Evolutionary conservation across 352 stramenopile genomes (phyloP), one percentile per base, ranked within the genome.

Genomic region (Elongisporangium senticosum): DNA sequence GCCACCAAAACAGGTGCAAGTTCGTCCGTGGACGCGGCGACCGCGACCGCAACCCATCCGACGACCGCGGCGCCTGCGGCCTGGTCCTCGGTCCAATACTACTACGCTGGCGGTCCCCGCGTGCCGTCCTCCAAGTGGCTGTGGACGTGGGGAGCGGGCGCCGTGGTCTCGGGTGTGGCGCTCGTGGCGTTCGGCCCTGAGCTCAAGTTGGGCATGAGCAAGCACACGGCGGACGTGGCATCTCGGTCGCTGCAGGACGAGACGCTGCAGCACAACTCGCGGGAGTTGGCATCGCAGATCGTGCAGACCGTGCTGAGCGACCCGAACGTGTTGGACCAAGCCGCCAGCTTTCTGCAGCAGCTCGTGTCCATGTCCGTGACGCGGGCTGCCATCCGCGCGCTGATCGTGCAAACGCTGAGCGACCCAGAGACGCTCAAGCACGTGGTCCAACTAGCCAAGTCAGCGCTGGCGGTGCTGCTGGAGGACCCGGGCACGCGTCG

Each of bases 251-350:
- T 94, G 7, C 84, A 94, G 74, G 81, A 94, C 68, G 82, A 94
- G 68, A 90, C 77, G 51, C 77, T 94, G 26, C 68, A 85, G 26
- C 73, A 69, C 40, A 79, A 94, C 67, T 88, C 82, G 26, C 74
- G 82, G 20, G 71, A 92, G 49, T 59, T 94, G 48, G 84, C 84
- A 7, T 92, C 82, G 7, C 82, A 92, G 72, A 94, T 94, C 65
- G 82, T 94, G 11, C 84, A 94, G 65, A 94, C 84, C 7, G 82
- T 94, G 65, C 70, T 94, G 14, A 92, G 92, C 55, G 84, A 94
- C 65, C 75, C 82, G 19, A 88, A 94, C 49, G 84, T 94, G 53
- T 71, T 94, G 24, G 69, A 90, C 55, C 84, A 94, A 67, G 82
- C 84, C 17, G 87, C 80, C 11, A 65, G 67, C 26, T 94, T 94